Conservation (phyloP, 139 green algal species). For the Dunaliella primolecta region DNA sequence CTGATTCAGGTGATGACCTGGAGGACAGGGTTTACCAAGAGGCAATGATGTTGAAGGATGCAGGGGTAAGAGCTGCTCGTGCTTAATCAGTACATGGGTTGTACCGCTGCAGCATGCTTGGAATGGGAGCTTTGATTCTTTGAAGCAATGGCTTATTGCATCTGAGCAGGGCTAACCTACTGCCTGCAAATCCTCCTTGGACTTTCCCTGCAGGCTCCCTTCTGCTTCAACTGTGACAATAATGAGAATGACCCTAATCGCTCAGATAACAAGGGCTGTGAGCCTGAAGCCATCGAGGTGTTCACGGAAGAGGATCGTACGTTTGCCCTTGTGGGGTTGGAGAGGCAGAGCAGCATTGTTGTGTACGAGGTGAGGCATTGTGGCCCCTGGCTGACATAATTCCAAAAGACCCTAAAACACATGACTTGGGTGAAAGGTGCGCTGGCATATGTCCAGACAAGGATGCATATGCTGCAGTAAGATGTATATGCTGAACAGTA, state of each 20-base stretch:
- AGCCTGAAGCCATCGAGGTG: conserved; percentile 16
- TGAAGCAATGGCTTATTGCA: too few relatives aligned
- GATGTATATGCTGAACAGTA: too few relatives aligned
- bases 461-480: too few relatives aligned
- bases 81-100: too few relatives aligned
- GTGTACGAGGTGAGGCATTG: neutral
- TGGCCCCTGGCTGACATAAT: too few relatives aligned
- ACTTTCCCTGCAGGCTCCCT: neutral
- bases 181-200: too few relatives aligned
- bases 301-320: neutral
- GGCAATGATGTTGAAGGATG: neutral
- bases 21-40: neutral
- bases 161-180: too few relatives aligned
- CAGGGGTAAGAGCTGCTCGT: neutral
- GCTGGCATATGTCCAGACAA: too few relatives aligned
- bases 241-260: conserved; percentile 2
- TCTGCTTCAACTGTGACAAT: neutral
- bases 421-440: too few relatives aligned
- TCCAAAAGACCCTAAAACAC: too few relatives aligned
- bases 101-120: too few relatives aligned
- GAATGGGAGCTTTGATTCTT: too few relatives aligned
- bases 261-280: conserved; percentile 12
- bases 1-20: neutral
- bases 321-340: neutral
- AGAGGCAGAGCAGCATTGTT: neutral